Evolutionary conservation across 306 rosid species (phyloP).

Genomic region (Dryas octopetala): DNA sequence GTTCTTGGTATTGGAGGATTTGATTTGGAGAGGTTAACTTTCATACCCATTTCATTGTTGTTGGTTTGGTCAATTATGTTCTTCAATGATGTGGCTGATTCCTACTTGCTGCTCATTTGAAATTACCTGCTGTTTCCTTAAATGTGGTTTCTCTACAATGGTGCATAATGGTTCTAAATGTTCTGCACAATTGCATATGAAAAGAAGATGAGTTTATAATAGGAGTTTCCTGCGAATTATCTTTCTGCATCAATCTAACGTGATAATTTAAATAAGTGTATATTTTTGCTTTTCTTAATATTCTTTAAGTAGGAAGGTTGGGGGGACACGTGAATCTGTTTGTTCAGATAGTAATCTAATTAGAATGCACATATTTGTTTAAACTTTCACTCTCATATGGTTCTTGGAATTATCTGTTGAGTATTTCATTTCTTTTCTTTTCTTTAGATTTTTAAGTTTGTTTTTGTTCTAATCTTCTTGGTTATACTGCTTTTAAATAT

Average conservation of each 20-base stretch:
- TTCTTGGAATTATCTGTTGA: not conserved
- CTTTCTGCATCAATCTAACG: not conserved
- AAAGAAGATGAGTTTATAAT: not conserved
- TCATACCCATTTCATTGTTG: constrained; percentile 28
- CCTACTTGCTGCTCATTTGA: not conserved
- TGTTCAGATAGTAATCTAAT: not conserved
- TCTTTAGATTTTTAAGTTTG: not conserved
- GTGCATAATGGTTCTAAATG: not conserved
- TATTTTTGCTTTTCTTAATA: not conserved
- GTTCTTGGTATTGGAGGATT: constrained; percentile 98
- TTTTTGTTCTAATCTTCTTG: not conserved
- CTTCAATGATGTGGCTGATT: constrained; percentile 11
- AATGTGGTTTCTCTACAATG: not conserved
- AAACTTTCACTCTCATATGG: not conserved
- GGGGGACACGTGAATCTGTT: not conserved
- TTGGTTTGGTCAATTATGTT: constrained; percentile 13
- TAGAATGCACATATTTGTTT: not conserved
- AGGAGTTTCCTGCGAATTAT: not conserved
- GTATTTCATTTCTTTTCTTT: not conserved
- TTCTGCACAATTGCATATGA: not conserved
- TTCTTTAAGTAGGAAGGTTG: not conserved
- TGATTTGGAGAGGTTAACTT: constrained; percentile 86
- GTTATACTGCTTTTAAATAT: not conserved
- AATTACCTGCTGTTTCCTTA: not conserved
- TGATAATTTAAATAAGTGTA: not conserved